A percentile compares a stretch with the other conserved stretches of the same genome.
These are phyloP conservation scores for Collybiopsis confluens DNA, from an alignment of 768 basidiomycete genomes.

Conservation along the genomic window DNA sequence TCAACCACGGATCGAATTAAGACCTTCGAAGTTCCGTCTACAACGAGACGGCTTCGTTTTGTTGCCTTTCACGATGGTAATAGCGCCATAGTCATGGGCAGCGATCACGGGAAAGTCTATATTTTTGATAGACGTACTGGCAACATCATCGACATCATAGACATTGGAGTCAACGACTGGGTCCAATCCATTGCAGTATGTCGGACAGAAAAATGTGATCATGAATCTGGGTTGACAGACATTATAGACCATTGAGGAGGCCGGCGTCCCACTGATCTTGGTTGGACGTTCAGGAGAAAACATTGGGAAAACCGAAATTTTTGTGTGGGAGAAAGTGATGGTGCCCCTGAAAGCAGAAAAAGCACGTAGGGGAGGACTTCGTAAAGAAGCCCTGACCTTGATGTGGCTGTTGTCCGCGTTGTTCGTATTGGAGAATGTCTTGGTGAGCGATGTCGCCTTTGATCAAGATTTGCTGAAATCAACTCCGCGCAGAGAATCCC, in stretches of 20 bases:
- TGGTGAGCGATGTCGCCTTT: not conserved
- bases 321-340: not conserved
- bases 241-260: not conserved
- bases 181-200: not conserved
- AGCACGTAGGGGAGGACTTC: not conserved
- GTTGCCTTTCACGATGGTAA: not conserved
- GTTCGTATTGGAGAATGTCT: not conserved
- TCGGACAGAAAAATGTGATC: not conserved
- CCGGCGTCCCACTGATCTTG: not conserved
- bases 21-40: not conserved
- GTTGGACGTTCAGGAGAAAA: not conserved
- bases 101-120: constrained; percentile 2
- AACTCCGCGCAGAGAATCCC: not conserved
- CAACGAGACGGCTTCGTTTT: not conserved
- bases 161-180: constrained; percentile 1
- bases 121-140: constrained; percentile 1
- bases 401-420: not conserved
- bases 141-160: not conserved
- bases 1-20: not conserved
- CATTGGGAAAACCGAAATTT: not conserved
- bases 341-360: not conserved
- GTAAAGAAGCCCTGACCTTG: not conserved
- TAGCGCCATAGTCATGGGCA: not conserved
- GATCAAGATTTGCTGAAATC: not conserved
- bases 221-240: not conserved